These are phyloP conservation scores for Camellia oleifera DNA, from an alignment of 179 eudicot species.

Conservation along the genomic window DNA sequence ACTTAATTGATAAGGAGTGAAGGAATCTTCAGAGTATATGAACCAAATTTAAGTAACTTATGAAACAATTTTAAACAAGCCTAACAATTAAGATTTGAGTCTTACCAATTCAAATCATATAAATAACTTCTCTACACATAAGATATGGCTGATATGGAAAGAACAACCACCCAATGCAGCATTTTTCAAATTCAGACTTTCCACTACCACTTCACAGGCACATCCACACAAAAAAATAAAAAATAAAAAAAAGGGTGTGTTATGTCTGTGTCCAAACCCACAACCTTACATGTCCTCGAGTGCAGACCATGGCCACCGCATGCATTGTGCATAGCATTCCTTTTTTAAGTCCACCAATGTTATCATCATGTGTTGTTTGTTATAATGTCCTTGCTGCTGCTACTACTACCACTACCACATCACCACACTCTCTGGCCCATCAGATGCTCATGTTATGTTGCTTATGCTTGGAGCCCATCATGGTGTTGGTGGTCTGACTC, in stretches of 20 bases:
- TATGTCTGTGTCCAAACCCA: constrained; percentile 4
- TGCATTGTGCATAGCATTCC: constrained; percentile 2
- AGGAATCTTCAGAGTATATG: no score
- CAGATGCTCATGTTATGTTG: neutral
- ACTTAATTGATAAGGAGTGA: no score
- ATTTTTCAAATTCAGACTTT: constrained; percentile 10
- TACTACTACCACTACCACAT: no score
- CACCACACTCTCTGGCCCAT: neutral
- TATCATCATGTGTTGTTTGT: constrained; percentile 3
- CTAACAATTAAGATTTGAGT: no score
- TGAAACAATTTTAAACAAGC: no score
- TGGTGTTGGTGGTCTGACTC: neutral
- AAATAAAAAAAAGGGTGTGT: neutral
- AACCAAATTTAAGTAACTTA: no score
- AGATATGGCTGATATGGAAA: neutral
- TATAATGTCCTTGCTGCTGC: constrained; percentile 12
- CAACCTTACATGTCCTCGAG: constrained; percentile 4
- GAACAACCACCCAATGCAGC: neutral
- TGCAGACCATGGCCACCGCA: neutral
- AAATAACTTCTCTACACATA: no score
- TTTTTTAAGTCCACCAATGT: neutral
- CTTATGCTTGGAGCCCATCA: constrained; percentile 1
- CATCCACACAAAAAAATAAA: neutral
- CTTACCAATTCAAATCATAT: no score
- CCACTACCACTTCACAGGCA: constrained; percentile 7